Evolutionary conservation across 352 stramenopile species (phyloP).

Genomic region (Plasmopara muralis): DNA sequence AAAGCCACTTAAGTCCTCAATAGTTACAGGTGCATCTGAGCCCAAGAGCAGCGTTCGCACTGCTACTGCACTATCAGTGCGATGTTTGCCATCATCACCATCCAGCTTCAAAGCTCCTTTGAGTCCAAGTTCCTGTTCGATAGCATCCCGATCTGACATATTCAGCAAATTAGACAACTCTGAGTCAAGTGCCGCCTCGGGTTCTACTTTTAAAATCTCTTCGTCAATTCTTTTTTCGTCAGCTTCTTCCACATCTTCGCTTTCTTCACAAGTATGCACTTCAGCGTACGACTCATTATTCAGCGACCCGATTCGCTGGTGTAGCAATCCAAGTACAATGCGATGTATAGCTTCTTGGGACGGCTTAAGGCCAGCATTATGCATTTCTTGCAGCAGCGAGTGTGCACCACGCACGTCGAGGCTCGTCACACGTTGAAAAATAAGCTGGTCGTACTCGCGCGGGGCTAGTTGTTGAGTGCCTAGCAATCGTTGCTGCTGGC

Average conservation of each 20-base stretch:
- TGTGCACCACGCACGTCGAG: constrained; percentile 45
- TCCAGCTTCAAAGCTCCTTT: constrained; percentile 33
- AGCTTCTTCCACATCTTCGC: constrained; percentile 4
- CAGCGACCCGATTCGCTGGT: constrained; percentile 26
- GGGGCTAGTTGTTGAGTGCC: constrained; percentile 20
- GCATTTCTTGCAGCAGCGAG: constrained; percentile 72
- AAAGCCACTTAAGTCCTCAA: constrained; percentile 64
- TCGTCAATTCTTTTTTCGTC: constrained; percentile 11
- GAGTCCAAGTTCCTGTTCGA: constrained; percentile 41
- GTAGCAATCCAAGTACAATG: constrained; percentile 53
- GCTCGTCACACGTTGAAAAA: constrained; percentile 51
- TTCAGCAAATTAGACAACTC: constrained; percentile 31
- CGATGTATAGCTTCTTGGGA: constrained; percentile 64
- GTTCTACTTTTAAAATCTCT: constrained; percentile 8
- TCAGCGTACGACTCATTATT: not conserved
- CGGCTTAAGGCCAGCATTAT: constrained; percentile 63
- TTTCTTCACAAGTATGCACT: not conserved
- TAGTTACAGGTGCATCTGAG: constrained; percentile 31
- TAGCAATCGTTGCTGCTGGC: constrained; percentile 47
- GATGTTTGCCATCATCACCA: constrained; percentile 32
- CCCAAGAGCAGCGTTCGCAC: constrained; percentile 23
- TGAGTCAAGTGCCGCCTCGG: constrained; percentile 22
- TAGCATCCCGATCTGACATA: constrained; percentile 34
- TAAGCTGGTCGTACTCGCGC: constrained; percentile 60
- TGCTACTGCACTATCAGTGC: constrained; percentile 14